These are phyloP conservation scores for Limnanthes douglasii DNA, from an alignment of 345 rosid species.

Conservation along the genomic window DNA sequence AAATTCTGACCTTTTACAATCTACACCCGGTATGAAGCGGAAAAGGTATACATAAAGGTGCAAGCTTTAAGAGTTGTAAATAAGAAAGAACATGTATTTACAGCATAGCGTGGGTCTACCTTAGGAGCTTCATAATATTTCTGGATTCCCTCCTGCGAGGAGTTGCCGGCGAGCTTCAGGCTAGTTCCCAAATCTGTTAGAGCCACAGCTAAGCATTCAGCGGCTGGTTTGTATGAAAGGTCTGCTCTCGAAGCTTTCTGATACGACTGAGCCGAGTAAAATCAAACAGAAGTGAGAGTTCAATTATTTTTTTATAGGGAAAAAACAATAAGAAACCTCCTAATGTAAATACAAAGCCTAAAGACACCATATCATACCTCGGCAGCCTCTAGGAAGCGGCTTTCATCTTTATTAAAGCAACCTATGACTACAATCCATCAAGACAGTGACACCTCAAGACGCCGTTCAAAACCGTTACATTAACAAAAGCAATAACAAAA, in stretches of 20 bases:
- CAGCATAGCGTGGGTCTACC: constrained; percentile 93
- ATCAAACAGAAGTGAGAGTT: no score
- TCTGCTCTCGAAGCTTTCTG: constrained; percentile 88
- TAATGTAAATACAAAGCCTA: no score
- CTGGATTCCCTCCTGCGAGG: constrained; percentile 95
- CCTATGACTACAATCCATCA: no score
- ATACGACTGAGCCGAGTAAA: constrained; percentile 54
- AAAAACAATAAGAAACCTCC: no score
- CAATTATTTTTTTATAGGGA: no score
- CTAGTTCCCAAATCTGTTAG: constrained; percentile 96
- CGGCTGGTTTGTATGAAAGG: constrained; percentile 83
- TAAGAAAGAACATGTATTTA: constrained; percentile 16
- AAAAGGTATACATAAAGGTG: neutral
- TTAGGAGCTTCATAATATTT: constrained; percentile 97
- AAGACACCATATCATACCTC: no score
- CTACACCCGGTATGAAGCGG: neutral
- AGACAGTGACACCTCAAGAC: no score
- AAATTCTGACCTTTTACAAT: constrained; percentile 4
- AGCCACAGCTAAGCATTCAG: constrained; percentile 92
- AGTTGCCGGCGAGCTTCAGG: constrained; percentile 86
- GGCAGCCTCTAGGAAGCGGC: no score
- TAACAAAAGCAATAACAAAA: no score
- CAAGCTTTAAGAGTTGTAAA: constrained; percentile 6
- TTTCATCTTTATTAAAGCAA: no score
- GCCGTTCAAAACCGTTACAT: no score